Evolutionary conservation across 176 grass and related monocot species (phyloP).

Genomic region (Carex pumila): DNA sequence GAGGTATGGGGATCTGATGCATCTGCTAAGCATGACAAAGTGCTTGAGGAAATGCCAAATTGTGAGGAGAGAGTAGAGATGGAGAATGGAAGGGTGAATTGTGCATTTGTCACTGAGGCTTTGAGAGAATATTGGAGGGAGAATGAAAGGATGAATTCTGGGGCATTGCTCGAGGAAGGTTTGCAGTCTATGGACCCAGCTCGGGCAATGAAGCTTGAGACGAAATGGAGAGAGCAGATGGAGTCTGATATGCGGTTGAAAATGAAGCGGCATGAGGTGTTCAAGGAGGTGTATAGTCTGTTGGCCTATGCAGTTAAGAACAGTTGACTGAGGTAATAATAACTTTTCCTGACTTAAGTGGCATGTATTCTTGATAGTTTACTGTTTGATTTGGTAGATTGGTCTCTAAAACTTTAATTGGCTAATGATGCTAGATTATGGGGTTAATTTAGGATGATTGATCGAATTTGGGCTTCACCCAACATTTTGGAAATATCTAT

Average conservation of each 20-base stretch:
- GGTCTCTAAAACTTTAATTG: not conserved
- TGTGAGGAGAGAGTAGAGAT: slow-evolving; percentile 7
- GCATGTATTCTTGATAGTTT: not conserved
- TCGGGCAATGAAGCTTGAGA: slow-evolving; percentile 28
- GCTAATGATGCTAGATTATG: not conserved
- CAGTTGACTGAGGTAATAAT: slow-evolving; percentile 22
- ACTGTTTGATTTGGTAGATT: not conserved
- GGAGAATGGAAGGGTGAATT: slow-evolving; percentile 10
- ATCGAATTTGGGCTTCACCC: not conserved
- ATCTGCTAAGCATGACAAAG: not conserved
- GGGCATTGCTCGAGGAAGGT: slow-evolving; percentile 43
- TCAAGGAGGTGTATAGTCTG: slow-evolving; percentile 60
- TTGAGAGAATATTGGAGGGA: slow-evolving; percentile 55
- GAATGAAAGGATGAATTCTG: slow-evolving; percentile 12
- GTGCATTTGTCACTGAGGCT: slow-evolving; percentile 33
- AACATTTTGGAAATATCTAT: not conserved
- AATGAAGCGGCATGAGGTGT: slow-evolving; percentile 50
- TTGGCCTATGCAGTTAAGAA: slow-evolving; percentile 41
- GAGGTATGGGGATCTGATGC: slow-evolving; percentile 42
- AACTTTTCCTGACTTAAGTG: not conserved
- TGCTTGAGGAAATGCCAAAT: not conserved
- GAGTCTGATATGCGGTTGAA: slow-evolving; percentile 43
- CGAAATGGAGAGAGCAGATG: slow-evolving; percentile 57
- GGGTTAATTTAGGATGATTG: not conserved
- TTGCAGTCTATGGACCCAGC: slow-evolving; percentile 22